These are phyloP conservation scores for Dendrocalamus latiflorus DNA, from an alignment of 202 grass and related monocot species.

Conservation along the genomic window DNA sequence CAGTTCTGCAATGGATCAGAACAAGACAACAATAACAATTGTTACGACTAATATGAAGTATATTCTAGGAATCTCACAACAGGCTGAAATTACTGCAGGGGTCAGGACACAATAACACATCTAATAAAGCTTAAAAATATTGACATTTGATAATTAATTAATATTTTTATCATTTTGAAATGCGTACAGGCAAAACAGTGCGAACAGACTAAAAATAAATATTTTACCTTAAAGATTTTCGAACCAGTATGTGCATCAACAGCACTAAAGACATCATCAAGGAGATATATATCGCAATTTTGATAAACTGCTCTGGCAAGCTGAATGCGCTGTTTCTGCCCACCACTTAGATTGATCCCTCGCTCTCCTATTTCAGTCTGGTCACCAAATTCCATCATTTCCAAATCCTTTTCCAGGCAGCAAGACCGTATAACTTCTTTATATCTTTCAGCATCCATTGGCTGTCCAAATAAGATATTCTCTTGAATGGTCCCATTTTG, in stretches of 20 bases:
- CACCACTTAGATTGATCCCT: background rate
- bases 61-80: background rate
- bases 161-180: background rate
- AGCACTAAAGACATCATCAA: slow-evolving; percentile 74
- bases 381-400: background rate
- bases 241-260: slow-evolving; percentile 78
- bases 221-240: slow-evolving; percentile 51
- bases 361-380: background rate
- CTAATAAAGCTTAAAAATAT: background rate
- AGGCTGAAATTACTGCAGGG: background rate
- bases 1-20: background rate
- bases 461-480: background rate
- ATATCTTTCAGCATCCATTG: background rate
- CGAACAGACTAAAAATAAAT: background rate
- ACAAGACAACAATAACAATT: background rate
- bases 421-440: background rate
- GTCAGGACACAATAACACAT: background rate
- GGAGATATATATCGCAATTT: slow-evolving; percentile 60
- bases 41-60: background rate
- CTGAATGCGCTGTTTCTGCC: slow-evolving; percentile 30
- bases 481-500: background rate
- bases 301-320: slow-evolving; percentile 69
- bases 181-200: background rate
- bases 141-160: background rate
- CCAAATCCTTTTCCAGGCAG: background rate